Evolutionary conservation across 495 filamentous ascomycete genomes (phyloP).

Genomic region (Neurospora terricola): DNA sequence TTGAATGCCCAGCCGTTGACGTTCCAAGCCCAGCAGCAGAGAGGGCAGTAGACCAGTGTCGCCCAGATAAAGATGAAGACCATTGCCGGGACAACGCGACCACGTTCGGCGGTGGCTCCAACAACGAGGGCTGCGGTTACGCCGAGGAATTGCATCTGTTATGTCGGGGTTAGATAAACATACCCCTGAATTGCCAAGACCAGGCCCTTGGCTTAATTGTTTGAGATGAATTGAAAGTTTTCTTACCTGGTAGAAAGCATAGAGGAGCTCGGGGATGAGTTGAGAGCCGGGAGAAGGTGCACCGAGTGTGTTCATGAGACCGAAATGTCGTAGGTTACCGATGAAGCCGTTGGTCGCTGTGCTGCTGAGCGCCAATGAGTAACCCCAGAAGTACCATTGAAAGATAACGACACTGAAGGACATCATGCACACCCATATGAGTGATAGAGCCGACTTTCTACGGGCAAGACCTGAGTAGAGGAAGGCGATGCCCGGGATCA

Average conservation of each 20-base stretch:
- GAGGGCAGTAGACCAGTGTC: slow-evolving; percentile 91
- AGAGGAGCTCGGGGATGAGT: slow-evolving; percentile 80
- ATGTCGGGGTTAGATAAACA: slow-evolving; percentile 3
- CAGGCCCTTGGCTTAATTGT: not conserved
- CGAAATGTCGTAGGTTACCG: slow-evolving; percentile 79
- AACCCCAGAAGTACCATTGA: slow-evolving; percentile 99
- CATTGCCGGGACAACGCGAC: slow-evolving; percentile 88
- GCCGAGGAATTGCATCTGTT: slow-evolving; percentile 89
- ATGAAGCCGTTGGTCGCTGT: slow-evolving; percentile 74
- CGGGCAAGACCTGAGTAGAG: slow-evolving; percentile 98
- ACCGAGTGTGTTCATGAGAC: slow-evolving; percentile 67
- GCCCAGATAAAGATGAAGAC: slow-evolving; percentile 95
- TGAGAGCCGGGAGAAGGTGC: slow-evolving; percentile 71
- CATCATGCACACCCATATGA: slow-evolving; percentile 92
- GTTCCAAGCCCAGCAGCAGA: slow-evolving; percentile 95
- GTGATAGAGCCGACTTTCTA: slow-evolving; percentile 85
- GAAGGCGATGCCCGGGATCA: slow-evolving; percentile 92
- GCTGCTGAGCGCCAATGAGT: slow-evolving; percentile 83
- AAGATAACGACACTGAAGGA: slow-evolving; percentile 82
- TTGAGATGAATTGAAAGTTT: not conserved
- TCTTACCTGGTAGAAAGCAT: slow-evolving; percentile 73
- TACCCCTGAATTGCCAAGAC: not conserved
- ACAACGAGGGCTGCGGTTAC: slow-evolving; percentile 89
- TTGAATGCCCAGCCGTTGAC: slow-evolving; percentile 85
- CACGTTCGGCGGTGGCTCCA: slow-evolving; percentile 87